These are phyloP conservation scores for Zygotorulaspora mrakii DNA, from an alignment of 1,139 yeast species.

Conservation along the genomic window DNA sequence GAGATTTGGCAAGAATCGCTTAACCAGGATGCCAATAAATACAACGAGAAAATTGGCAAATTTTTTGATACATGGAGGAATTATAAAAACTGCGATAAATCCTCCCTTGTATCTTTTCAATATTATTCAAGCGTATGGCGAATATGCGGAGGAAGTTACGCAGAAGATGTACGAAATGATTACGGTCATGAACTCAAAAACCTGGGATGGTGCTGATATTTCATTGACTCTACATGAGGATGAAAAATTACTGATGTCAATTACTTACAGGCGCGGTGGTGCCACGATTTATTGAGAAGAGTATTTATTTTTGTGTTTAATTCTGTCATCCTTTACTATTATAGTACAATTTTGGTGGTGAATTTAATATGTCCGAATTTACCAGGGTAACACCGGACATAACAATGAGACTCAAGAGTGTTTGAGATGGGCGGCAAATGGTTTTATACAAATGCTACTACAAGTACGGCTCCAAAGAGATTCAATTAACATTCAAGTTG, in stretches of 20 bases:
- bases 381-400: slow-evolving; percentile 2
- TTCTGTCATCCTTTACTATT: too few species aligned
- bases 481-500: not conserved
- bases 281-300: too few species aligned
- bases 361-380: not conserved
- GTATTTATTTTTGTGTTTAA: too few species aligned
- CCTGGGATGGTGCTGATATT: slow-evolving; percentile 10
- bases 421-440: slow-evolving; percentile 3
- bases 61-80: slow-evolving; percentile 13
- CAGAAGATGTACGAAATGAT: slow-evolving; percentile 12
- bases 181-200: slow-evolving; percentile 7
- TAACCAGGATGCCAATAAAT: slow-evolving; percentile 11
- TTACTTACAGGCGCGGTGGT: slow-evolving; percentile 6
- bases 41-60: slow-evolving; percentile 10
- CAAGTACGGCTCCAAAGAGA: not conserved
- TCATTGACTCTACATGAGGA: slow-evolving; percentile 11
- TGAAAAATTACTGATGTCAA: slow-evolving; percentile 9
- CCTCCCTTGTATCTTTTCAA: slow-evolving; percentile 14
- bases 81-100: slow-evolving; percentile 10
- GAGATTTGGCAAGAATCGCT: slow-evolving; percentile 11
- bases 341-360: too few species aligned
- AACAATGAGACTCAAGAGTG: not conserved
- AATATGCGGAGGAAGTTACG: slow-evolving; percentile 11
- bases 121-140: slow-evolving; percentile 12
- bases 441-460: not conserved